Base-by-base conservation (phyloP, 106 monocot genomes). In the Xerophyta viscosa region DNA sequence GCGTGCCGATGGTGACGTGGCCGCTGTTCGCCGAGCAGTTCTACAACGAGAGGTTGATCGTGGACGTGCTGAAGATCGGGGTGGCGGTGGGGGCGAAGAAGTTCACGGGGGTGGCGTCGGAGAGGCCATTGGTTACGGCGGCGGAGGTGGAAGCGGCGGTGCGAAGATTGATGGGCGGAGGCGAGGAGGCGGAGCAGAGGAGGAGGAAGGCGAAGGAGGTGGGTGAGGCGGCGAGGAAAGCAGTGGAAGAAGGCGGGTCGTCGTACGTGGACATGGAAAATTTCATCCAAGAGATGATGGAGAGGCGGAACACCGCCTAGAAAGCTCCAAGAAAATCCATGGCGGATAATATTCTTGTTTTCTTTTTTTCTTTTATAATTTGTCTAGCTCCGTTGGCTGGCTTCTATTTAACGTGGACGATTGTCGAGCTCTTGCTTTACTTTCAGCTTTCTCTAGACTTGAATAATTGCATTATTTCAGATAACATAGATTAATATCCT, bases 1-100 rank as follows among this genome's bases (percentile, higher is more conserved):
- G 69, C 0, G 11, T 69, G 69, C 53, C 61, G 3, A 30, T 69
- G 24, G 36, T 54, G 9, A 54, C 61, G 1, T 69, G 69, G 61
- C 69, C 61, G 4, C 15, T 69, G 12, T 69, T 37, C 11, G 69
- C 69, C 3, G 69, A 69, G n/a, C 69, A 53, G 46, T 46, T 66
- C 43, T 46, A 23, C 29, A 66, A 66, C 24, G 65, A 66, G 56
- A 55, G 47, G 55, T n/a, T 66, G 22, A 22, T 37, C 17, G 55
- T 56, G 20, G 56, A 56, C 3, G 56, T 66, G 29, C n/a, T 66
- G 43, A 30, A 18, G 29, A 54, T 64, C 29, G 64, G 28, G 1
- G 64, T 64, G 3, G 8, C 19, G 41, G 23, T 66, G 2, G 56
- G 65, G 3, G 46, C 9, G 2, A 46, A 37, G 22, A 21, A 52